phyloP scores from a whole-genome alignment of 345 rosid genomes.

The Salix koriyanagi region DNA sequence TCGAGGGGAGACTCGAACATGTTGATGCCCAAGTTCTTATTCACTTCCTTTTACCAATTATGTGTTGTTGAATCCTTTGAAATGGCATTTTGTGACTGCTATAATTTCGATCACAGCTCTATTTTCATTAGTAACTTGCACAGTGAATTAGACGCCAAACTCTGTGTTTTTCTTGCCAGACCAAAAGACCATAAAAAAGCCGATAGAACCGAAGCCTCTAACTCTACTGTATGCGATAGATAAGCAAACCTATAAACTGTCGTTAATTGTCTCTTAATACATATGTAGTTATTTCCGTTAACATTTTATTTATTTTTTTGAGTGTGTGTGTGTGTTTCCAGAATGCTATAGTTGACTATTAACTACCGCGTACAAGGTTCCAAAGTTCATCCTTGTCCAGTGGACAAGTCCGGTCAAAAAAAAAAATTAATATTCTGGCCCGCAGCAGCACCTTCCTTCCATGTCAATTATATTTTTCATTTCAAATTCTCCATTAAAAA shows the following conservation, averaged over 20 bases:
- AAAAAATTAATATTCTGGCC: slow-evolving; percentile 6
- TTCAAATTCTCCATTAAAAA: neutral
- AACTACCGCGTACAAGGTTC: slow-evolving; percentile 14
- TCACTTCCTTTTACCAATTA: too few species aligned
- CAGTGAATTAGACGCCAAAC: neutral
- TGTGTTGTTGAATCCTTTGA: too few species aligned
- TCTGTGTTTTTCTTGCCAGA: too few species aligned
- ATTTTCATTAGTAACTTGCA: too few species aligned
- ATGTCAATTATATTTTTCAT: neutral
- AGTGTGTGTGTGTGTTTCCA: too few species aligned
- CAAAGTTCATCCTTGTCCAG: slow-evolving; percentile 7
- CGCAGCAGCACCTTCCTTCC: slow-evolving; percentile 19
- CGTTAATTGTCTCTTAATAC: neutral
- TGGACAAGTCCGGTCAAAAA: slow-evolving; percentile 35
- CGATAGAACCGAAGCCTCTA: neutral
- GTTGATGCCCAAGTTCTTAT: too few species aligned
- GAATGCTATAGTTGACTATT: slow-evolving; percentile 1
- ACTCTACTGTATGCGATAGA: neutral
- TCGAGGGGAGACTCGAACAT: too few species aligned
- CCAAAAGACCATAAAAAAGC: neutral
- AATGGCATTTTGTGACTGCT: neutral
- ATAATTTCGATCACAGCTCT: neutral
- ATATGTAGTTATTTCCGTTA: slow-evolving; percentile 20
- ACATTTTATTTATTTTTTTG: neutral
- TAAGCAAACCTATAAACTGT: neutral